Evolutionary conservation across 202 grass and related monocot genomes (phyloP).

Genomic region (Thinopyrum obtusiflorum): DNA sequence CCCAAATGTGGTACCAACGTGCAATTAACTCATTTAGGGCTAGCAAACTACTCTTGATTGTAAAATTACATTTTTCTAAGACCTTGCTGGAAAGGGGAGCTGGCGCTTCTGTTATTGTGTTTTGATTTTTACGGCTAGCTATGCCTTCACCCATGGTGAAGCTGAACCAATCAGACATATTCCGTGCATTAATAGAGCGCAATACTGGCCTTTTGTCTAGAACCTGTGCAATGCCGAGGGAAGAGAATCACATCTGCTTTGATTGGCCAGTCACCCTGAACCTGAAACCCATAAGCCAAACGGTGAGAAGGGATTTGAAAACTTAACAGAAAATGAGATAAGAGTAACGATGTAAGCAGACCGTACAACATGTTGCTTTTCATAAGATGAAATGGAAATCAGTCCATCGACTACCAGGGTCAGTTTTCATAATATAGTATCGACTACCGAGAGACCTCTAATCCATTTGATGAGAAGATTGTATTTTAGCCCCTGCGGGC

Average conservation of each 20-base stretch:
- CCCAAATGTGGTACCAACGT: no score
- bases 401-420: background rate
- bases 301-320: background rate
- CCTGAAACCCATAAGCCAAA: slow-evolving; percentile 30
- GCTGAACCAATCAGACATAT: slow-evolving; percentile 12
- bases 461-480: background rate
- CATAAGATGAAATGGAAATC: background rate
- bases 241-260: background rate
- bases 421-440: background rate
- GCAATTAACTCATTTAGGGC: no score
- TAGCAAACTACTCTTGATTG: background rate
- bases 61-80: slow-evolving; percentile 19
- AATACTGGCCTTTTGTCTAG: background rate
- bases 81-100: background rate
- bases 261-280: slow-evolving; percentile 26
- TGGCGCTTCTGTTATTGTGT: background rate
- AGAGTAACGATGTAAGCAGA: background rate
- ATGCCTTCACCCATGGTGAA: slow-evolving; percentile 16
- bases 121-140: slow-evolving; percentile 12
- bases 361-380: background rate
- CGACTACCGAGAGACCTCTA: no score
- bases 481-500: background rate
- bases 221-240: background rate
- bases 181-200: background rate
- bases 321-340: background rate